Conservation (phyloP, 345 rosid species). For the Rhodamnia argentea region DNA sequence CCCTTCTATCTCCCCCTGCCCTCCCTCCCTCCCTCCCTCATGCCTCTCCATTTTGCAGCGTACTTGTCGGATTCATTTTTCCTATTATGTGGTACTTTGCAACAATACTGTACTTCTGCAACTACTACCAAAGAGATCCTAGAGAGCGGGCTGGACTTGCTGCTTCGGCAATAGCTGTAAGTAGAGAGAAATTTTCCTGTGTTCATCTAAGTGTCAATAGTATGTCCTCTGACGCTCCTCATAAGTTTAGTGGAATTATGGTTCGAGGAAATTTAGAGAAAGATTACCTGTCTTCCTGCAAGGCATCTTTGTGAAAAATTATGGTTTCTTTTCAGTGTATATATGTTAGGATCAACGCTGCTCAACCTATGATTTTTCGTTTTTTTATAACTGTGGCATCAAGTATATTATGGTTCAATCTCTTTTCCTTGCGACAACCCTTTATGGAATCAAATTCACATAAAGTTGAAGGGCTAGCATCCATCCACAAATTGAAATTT, state of each 20-base stretch:
- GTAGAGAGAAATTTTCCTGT: slow-evolving; percentile 11
- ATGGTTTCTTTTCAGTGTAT: neutral
- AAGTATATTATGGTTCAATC: neutral
- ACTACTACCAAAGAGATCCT: slow-evolving; percentile 85
- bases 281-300: neutral
- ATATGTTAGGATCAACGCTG: neutral
- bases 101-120: slow-evolving; percentile 63
- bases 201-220: neutral
- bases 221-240: neutral
- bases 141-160: slow-evolving; percentile 93
- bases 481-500: neutral
- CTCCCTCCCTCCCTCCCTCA: neutral
- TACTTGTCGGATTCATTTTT: slow-evolving; percentile 72
- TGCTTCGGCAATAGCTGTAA: slow-evolving; percentile 89
- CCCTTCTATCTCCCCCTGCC: neutral
- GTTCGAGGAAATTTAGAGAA: neutral
- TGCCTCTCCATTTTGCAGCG: slow-evolving; percentile 21
- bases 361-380: neutral
- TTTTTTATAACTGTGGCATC: neutral
- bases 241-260: neutral
- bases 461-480: neutral
- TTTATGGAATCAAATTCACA: neutral
- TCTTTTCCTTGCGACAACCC: neutral
- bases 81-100: slow-evolving; percentile 81
- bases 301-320: neutral